A percentile compares a stretch with the other conserved stretches of the same genome.
phyloP scores from a whole-genome alignment of 2,329 filamentous ascomycete genomes.

The Hypoxylon sp. region DNA sequence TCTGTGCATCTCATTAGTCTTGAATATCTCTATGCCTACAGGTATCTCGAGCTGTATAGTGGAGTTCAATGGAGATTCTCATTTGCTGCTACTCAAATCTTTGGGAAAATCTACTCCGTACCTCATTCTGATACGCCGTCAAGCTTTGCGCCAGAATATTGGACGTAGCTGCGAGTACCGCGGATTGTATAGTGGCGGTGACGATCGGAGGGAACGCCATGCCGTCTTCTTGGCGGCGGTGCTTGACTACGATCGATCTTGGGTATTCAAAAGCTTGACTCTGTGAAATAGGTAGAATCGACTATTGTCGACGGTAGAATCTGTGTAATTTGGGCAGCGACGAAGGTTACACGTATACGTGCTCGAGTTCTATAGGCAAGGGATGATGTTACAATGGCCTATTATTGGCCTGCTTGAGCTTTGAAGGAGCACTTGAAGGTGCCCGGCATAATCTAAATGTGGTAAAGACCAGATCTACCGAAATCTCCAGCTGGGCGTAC shows the following conservation, averaged over 20 bases:
- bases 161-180: constrained; percentile 73
- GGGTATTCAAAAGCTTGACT: neutral
- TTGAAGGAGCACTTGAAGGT: neutral
- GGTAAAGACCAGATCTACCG: constrained; percentile 19
- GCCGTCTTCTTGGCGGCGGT: constrained; percentile 1
- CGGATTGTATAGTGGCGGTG: constrained; percentile 73
- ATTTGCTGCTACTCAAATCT: neutral
- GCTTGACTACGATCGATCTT: neutral
- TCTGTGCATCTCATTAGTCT: constrained; percentile 56
- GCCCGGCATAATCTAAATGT: neutral
- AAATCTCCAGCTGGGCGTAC: neutral
- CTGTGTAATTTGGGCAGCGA: neutral
- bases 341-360: neutral
- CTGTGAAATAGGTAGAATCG: neutral
- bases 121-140: constrained; percentile 70
- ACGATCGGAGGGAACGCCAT: constrained; percentile 65
- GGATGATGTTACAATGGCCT: neutral
- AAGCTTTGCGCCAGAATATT: constrained; percentile 81
- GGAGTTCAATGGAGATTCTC: neutral
- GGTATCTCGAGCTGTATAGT: constrained; percentile 19
- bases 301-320: neutral
- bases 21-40: constrained; percentile 9
- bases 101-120: constrained; percentile 54
- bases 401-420: constrained; percentile 10
- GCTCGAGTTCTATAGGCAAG: neutral